These are phyloP conservation scores for Rhizopus microsporus DNA, from an alignment of 371 early-diverging fungal species.

Conservation along the genomic window DNA sequence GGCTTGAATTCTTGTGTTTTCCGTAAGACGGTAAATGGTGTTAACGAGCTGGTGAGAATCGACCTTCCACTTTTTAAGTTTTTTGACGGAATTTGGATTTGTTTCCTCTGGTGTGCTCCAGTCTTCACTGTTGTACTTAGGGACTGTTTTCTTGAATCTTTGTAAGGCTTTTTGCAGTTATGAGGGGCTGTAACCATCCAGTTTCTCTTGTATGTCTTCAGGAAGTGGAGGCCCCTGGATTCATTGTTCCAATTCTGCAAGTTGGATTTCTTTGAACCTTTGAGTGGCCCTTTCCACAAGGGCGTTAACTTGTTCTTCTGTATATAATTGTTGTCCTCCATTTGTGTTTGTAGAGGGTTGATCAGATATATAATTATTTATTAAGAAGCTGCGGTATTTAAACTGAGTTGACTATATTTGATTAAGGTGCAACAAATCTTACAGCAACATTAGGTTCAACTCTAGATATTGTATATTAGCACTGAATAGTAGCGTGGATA, in stretches of 20 bases:
- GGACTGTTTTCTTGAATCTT: not conserved
- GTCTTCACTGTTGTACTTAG: conserved; percentile 6
- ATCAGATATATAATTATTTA: too few species aligned
- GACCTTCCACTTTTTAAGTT: conserved; percentile 6
- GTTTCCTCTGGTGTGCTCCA: conserved; percentile 6
- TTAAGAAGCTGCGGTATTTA: too few species aligned
- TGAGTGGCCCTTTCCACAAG: conserved; percentile 1
- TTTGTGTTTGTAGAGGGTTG: too few species aligned
- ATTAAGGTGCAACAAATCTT: too few species aligned
- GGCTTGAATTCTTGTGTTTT: conserved; percentile 9
- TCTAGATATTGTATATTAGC: too few species aligned
- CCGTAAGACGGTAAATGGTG: conserved; percentile 11
- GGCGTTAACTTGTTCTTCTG: not conserved
- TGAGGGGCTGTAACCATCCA: conserved; percentile 7
- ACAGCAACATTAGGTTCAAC: too few species aligned
- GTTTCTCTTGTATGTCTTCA: conserved; percentile 4
- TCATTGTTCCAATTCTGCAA: not conserved
- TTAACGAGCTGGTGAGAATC: conserved; percentile 9
- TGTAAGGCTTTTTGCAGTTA: conserved; percentile 1
- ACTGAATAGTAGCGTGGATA: too few species aligned
- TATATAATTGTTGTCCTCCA: not conserved
- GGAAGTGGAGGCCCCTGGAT: not conserved
- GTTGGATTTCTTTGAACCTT: conserved; percentile 1
- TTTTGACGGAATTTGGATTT: conserved; percentile 1
- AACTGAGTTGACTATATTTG: too few species aligned